phyloP scores from a whole-genome alignment of 192 early-diverging fungal genomes.

The Dimargaris xerosporica region DNA sequence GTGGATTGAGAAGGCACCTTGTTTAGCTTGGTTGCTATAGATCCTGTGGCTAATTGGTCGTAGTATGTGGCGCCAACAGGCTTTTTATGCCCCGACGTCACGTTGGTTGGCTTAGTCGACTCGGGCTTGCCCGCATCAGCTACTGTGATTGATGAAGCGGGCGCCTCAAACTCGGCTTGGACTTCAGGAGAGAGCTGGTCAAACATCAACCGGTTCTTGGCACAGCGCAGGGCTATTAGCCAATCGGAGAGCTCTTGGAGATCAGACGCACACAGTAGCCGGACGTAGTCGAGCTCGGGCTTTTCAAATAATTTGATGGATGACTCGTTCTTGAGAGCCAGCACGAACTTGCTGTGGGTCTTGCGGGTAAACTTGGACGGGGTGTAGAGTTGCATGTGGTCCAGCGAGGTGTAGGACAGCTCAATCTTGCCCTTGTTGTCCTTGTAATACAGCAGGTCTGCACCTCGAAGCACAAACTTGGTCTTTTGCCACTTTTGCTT shows the following conservation, averaged over 20 bases:
- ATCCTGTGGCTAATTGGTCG: background rate
- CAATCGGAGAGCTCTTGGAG: background rate
- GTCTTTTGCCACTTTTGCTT: constrained; percentile 11
- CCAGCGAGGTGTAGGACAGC: constrained; percentile 6
- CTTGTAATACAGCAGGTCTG: constrained; percentile 4
- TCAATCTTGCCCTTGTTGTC: constrained; percentile 10
- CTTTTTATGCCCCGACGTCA: background rate
- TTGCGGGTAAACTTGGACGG: background rate
- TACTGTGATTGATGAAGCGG: background rate
- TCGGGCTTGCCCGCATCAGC: background rate
- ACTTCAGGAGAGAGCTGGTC: background rate
- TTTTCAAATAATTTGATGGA: constrained; percentile 10
- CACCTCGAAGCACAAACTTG: background rate
- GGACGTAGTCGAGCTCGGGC: constrained; percentile 11
- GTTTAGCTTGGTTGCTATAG: too few relatives aligned
- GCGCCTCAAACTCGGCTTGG: background rate
- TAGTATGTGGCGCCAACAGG: background rate
- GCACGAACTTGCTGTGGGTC: background rate
- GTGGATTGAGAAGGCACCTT: background rate
- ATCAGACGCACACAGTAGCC: constrained; percentile 3
- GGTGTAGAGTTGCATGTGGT: constrained; percentile 10
- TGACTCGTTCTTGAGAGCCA: constrained; percentile 12
- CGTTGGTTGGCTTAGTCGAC: background rate
- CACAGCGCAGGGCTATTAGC: constrained; percentile 3
- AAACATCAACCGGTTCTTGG: constrained; percentile 7